Conservation (phyloP, 805 yeast genomes). For the Sugiyamaella boreocaroliniensis region DNA sequence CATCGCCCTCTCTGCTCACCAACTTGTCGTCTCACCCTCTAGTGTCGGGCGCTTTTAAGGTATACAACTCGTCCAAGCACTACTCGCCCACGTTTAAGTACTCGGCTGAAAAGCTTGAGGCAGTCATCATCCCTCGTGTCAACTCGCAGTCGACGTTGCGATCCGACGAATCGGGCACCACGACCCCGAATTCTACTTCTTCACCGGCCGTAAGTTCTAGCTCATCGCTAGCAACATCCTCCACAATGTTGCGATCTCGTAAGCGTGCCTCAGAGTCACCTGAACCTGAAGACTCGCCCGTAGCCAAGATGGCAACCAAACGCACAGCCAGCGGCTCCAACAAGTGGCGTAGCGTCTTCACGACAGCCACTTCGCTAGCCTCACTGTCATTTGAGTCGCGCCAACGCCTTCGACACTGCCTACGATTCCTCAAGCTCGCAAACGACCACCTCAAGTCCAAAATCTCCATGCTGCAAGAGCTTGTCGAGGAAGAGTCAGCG, state of each 20-base stretch:
- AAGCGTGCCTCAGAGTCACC: background rate
- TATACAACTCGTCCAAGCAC: slow-evolving; percentile 32
- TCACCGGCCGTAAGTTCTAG: background rate
- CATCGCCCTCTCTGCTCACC: slow-evolving; percentile 8
- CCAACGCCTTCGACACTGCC: slow-evolving; percentile 66
- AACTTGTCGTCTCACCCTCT: slow-evolving; percentile 18
- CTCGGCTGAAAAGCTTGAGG: slow-evolving; percentile 43
- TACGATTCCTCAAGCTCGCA: slow-evolving; percentile 74
- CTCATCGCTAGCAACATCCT: background rate
- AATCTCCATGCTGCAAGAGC: slow-evolving; percentile 55
- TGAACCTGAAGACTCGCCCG: background rate
- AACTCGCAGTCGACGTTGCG: background rate
- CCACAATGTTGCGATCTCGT: background rate
- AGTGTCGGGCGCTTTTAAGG: slow-evolving; percentile 27
- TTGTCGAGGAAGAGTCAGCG: slow-evolving; percentile 37
- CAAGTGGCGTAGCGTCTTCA: slow-evolving; percentile 27
- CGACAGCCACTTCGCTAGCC: slow-evolving; percentile 32
- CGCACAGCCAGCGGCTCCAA: slow-evolving; percentile 3
- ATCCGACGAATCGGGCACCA: background rate
- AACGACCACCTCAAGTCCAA: slow-evolving; percentile 66
- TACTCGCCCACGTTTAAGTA: slow-evolving; percentile 46
- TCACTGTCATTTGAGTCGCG: slow-evolving; percentile 61
- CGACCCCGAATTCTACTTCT: background rate
- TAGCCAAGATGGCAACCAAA: background rate
- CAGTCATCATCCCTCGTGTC: slow-evolving; percentile 8